Evolutionary conservation across 202 grass and related monocot genomes (phyloP), one percentile per base, ranked within the genome.

Genomic region (Carex sylvatica): DNA sequence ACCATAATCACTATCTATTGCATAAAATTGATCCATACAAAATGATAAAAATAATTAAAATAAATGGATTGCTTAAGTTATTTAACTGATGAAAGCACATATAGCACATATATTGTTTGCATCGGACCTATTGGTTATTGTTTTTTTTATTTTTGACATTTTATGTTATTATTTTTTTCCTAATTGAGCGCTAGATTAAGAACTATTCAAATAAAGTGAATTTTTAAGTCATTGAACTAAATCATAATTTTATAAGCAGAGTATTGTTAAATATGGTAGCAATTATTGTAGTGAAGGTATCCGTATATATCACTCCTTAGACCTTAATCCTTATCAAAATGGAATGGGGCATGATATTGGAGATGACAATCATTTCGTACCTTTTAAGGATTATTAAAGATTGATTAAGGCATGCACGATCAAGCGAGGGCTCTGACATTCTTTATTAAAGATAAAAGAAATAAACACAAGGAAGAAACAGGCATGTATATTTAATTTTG

Each of bases 341-440:
- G 4, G 36, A 3, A 49, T 40, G 42, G n/a, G 9, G 11, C 69
- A 14, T 72, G 69, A 49, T 72, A 4, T 49, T 23, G 69, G 69
- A 47, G 69, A 49, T 72, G 38, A 9, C 19, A 72, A 72, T 49
- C 69, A 11, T 72, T 72, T 51, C 19, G 19, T 69, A 19, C 5
- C 3, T 14, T 72, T 70, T 5, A 71, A 23, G 3, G 2, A 13
- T 18, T 14, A 72, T 72, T 49, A 51, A 72, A 72, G 19, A 72
- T 72, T 62, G 69, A 72, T 72, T 51, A 72, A 72, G 69, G 69
- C 69, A 42, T 72, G 69, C 69, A 72, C 69, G 69, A 72, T 72
- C 20, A 19, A 51, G 7, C 3, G 23, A 51, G 2, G 6, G 38
- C 38, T 8, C 38, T 40, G 38, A 40, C 38, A 40, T 40, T 40